phyloP scores from a whole-genome alignment of 2,329 filamentous ascomycete genomes.

The Lachnellula subtilissima region DNA sequence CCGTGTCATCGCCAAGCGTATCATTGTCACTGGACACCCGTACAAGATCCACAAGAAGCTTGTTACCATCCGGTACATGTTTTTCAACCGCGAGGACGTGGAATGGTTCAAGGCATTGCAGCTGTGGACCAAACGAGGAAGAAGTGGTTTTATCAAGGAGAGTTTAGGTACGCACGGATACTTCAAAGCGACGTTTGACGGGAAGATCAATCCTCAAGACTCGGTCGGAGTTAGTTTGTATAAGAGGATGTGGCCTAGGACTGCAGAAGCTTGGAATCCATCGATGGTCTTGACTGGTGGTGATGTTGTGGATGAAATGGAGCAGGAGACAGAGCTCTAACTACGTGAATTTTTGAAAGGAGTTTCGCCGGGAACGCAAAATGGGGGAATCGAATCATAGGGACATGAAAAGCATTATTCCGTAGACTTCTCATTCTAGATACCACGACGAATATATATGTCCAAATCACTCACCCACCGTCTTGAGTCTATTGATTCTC shows the following conservation, averaged over 20 bases:
- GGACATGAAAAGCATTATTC: neutral
- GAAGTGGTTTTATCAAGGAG: conserved; percentile 91
- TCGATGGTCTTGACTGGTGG: conserved; percentile 3
- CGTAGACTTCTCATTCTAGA: neutral
- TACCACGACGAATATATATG: too few species aligned
- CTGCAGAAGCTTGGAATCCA: conserved; percentile 41
- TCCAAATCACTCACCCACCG: too few species aligned
- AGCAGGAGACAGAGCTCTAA: neutral
- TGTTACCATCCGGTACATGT: conserved; percentile 98
- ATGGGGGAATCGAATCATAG: neutral
- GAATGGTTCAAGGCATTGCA: conserved; percentile 97
- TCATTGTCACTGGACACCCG: conserved; percentile 90
- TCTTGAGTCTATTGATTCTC: too few species aligned
- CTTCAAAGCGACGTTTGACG: conserved; percentile 98
- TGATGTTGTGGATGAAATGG: neutral
- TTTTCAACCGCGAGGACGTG: conserved; percentile 94
- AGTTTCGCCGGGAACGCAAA: neutral
- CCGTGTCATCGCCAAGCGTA: conserved; percentile 87
- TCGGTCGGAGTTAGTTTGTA: conserved; percentile 86
- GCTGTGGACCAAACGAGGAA: conserved; percentile 85
- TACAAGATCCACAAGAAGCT: conserved; percentile 99
- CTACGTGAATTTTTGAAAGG: neutral
- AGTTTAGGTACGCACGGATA: conserved; percentile 95
- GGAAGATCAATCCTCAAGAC: conserved; percentile 92
- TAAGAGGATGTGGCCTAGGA: conserved; percentile 78